These are phyloP conservation scores for Vaccinium corymbosum DNA, from an alignment of 148 eudicot species.

Conservation along the genomic window DNA sequence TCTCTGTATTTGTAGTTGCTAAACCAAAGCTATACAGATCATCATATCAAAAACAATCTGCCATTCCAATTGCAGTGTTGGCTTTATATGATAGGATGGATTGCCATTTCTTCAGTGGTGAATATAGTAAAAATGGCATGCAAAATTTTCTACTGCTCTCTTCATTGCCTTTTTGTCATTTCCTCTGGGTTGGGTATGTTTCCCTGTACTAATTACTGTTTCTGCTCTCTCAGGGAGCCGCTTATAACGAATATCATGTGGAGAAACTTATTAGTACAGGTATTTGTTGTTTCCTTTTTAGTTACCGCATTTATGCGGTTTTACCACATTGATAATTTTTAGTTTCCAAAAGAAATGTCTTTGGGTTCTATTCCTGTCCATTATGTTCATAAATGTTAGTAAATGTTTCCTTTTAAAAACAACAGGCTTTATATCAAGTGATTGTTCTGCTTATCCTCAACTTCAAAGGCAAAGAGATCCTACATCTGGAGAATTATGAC, in stretches of 20 bases:
- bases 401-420: background rate
- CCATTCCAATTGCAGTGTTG: background rate
- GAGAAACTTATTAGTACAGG: constrained; percentile 90
- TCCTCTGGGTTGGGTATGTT: background rate
- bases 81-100: background rate
- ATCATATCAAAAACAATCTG: background rate
- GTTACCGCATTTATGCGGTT: background rate
- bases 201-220: background rate
- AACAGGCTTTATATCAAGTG: constrained; percentile 84
- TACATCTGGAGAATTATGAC: constrained; percentile 36
- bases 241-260: constrained; percentile 94
- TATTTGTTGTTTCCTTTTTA: constrained; percentile 15
- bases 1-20: background rate
- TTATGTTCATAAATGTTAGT: background rate
- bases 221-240: constrained; percentile 63
- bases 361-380: background rate
- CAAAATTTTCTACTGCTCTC: background rate
- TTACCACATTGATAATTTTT: background rate
- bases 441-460: constrained; percentile 74
- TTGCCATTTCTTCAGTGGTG: background rate
- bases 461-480: constrained; percentile 56
- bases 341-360: background rate
- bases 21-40: background rate
- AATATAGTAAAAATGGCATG: background rate
- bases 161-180: background rate